Evolutionary conservation across 139 green algal genomes (phyloP).

Genomic region (Volvox africanus): DNA sequence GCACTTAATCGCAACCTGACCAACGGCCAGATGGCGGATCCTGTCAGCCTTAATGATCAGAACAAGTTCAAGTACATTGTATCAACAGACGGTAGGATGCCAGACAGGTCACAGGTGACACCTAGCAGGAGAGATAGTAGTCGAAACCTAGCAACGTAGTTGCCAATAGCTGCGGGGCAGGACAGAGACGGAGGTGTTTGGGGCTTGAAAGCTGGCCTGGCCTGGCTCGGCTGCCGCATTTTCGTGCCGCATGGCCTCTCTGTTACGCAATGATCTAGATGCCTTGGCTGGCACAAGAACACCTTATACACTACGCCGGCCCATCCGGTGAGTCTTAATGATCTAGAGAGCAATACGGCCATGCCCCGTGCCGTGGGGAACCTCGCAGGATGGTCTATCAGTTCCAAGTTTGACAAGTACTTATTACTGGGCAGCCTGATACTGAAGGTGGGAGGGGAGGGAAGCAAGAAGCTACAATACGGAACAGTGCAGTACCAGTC

Average conservation of each 20-base stretch:
- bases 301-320: no score
- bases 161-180: no score
- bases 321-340: no score
- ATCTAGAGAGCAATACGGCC: no score
- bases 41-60: slow-evolving; percentile 18
- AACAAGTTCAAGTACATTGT: slow-evolving; percentile 38
- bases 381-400: slow-evolving; percentile 37
- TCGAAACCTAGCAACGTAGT: no score
- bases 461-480: neutral
- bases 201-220: neutral
- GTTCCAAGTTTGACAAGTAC: slow-evolving; percentile 49
- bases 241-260: neutral
- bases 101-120: no score
- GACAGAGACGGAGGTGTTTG: neutral
- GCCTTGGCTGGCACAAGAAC: no score
- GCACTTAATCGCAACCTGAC: neutral
- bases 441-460: neutral
- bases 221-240: neutral
- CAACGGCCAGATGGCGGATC: neutral
- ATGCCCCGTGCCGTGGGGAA: no score
- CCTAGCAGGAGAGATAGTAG: no score
- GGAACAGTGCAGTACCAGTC: no score
- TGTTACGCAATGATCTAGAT: no score
- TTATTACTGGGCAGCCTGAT: slow-evolving; percentile 18
- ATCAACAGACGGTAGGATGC: slow-evolving; percentile 30